phyloP scores from a whole-genome alignment of 768 basidiomycete genomes.

The Phanerodontia chrysosporium region DNA sequence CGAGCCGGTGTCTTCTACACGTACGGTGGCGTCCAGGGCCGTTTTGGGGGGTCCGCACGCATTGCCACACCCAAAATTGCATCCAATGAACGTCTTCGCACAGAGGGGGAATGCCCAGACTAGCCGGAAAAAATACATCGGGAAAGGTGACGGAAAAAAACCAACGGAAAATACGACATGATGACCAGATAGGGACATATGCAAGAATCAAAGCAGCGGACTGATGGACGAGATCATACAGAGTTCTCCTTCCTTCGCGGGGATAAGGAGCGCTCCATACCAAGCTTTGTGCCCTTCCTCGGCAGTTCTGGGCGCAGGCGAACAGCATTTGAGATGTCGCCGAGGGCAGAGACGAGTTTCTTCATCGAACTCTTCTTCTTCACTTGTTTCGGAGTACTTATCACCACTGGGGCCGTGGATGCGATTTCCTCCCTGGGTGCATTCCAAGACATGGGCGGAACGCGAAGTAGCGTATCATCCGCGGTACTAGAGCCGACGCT shows the following conservation, averaged over 20 bases:
- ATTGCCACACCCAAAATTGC: too few relatives aligned
- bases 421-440: neutral
- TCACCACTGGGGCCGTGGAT: neutral
- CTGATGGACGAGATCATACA: neutral
- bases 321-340: slow-evolving; percentile 1
- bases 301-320: neutral
- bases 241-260: neutral
- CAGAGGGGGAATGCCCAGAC: too few relatives aligned
- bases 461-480: neutral
- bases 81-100: too few relatives aligned
- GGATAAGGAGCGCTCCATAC: too few relatives aligned
- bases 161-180: too few relatives aligned
- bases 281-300: too few relatives aligned
- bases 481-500: neutral
- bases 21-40: too few relatives aligned
- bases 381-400: neutral
- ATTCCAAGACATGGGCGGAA: slow-evolving; percentile 1
- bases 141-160: too few relatives aligned
- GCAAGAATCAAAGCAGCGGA: neutral
- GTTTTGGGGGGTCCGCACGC: too few relatives aligned
- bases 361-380: neutral
- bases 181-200: too few relatives aligned
- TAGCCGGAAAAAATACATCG: too few relatives aligned
- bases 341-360: neutral
- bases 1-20: neutral